phyloP scores from a whole-genome alignment of 805 yeast genomes.

The Kuraishia hungarica region DNA sequence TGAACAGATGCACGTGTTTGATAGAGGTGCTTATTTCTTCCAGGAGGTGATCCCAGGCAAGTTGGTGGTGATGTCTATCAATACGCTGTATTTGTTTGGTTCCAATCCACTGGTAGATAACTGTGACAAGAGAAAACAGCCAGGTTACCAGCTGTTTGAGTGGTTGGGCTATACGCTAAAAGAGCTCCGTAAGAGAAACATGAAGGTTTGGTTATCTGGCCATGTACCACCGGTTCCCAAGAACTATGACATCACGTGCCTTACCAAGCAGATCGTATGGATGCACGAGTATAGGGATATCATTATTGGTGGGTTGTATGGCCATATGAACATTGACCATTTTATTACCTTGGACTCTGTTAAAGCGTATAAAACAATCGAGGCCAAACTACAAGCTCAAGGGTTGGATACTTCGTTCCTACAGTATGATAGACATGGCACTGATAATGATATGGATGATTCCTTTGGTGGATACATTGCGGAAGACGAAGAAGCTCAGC shows the following conservation, averaged over 20 bases:
- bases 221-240: slow-evolving; percentile 85
- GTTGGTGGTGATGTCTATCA: slow-evolving; percentile 71
- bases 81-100: slow-evolving; percentile 67
- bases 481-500: slow-evolving; percentile 7
- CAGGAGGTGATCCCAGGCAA: slow-evolving; percentile 73
- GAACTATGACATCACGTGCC: slow-evolving; percentile 67
- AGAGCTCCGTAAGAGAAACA: slow-evolving; percentile 61
- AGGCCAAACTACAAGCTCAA: slow-evolving; percentile 8
- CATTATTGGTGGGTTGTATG: slow-evolving; percentile 75
- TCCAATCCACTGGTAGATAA: slow-evolving; percentile 77
- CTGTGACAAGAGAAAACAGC: slow-evolving; percentile 64
- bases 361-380: slow-evolving; percentile 51
- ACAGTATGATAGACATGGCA: slow-evolving; percentile 4
- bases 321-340: slow-evolving; percentile 89
- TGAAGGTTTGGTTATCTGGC: slow-evolving; percentile 84
- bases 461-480: background rate
- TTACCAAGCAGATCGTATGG: slow-evolving; percentile 74
- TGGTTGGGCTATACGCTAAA: slow-evolving; percentile 74
- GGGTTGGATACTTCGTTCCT: slow-evolving; percentile 8
- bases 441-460: background rate
- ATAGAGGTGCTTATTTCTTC: slow-evolving; percentile 66
- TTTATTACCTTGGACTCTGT: slow-evolving; percentile 69
- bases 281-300: slow-evolving; percentile 75
- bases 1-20: slow-evolving; percentile 67
- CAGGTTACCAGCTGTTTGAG: slow-evolving; percentile 68